Evolutionary conservation across 2,329 filamentous ascomycete species (phyloP).

Genomic region (Raffaelea arxii): DNA sequence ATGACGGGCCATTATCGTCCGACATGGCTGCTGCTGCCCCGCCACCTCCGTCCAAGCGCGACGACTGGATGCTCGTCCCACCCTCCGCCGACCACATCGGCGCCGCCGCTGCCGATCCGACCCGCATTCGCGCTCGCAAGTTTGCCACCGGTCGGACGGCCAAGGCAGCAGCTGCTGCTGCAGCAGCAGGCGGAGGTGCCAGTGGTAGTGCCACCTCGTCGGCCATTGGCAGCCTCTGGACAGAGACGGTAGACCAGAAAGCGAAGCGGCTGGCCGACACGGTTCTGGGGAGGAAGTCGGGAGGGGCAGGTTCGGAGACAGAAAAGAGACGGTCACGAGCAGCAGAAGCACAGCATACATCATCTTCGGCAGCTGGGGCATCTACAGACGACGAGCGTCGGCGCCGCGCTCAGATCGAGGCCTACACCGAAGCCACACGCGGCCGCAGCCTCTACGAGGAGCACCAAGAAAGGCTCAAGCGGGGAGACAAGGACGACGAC

Average conservation of each 20-base stretch:
- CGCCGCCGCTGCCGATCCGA: constrained; percentile 63
- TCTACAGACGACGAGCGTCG: constrained; percentile 47
- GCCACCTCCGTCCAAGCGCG: constrained; percentile 50
- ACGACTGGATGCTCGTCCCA: constrained; percentile 76
- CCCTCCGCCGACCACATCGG: constrained; percentile 43
- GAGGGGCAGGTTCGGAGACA: too few relatives aligned
- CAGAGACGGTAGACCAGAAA: constrained; percentile 84
- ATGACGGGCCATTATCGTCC: constrained; percentile 32
- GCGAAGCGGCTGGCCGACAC: constrained; percentile 70
- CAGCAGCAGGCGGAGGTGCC: constrained; percentile 18
- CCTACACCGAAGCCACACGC: constrained; percentile 43
- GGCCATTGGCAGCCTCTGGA: constrained; percentile 65
- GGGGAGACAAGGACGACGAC: constrained; percentile 13
- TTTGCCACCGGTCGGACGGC: constrained; percentile 60
- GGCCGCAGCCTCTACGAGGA: constrained; percentile 51
- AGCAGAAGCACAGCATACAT: constrained; percentile 8
- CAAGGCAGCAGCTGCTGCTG: constrained; percentile 14
- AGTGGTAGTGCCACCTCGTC: constrained; percentile 14
- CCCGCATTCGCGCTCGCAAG: constrained; percentile 69
- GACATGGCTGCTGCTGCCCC: constrained; percentile 16
- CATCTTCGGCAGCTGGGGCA: constrained; percentile 18
- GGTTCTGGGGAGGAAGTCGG: constrained; percentile 74
- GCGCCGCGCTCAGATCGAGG: constrained; percentile 34
- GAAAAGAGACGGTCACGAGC: constrained; percentile 38
- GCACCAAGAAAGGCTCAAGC: constrained; percentile 35